Base-by-base conservation (phyloP, 2,329 filamentous ascomycete genomes). In the Huntiella decipiens region DNA sequence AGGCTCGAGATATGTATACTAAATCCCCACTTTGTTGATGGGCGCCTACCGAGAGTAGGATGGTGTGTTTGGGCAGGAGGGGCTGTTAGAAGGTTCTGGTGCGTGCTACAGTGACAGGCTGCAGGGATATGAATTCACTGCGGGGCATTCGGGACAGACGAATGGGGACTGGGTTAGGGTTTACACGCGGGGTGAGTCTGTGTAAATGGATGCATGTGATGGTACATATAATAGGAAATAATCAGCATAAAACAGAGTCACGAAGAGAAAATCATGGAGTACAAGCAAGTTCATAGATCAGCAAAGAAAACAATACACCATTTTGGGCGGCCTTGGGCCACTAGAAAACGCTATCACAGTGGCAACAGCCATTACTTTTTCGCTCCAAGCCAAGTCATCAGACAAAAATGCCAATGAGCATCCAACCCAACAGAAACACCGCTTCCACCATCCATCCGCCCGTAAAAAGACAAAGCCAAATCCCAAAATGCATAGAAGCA, bases 41-140 rank as follows among this genome's bases (percentile, higher is more conserved):
- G 22, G 22, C 22, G 22, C 22, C 22, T 28, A 28, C 22, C 22
- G 22, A 28, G 22, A 28, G 22, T 28, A 10, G 22, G 8, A 28
- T 28, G 22, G 6, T 28, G 22, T 28, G 22, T 28, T 28, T 28
- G 22, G 22, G 22, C 22, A 28, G 22, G 22, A 28, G 22, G 22
- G 35, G 35, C 35, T 37, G 35, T 37, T 37, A 16, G 37, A 38
- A 38, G 15, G 37, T 38, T 38, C 37, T 38, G 37, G 37, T 38
- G 13, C 19, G 37, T 38, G 37, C 37, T 38, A 38, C 15, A 38
- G 10, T 38, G 37, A 38, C 19, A 17, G 37, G 37, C 37, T 13
- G 8, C 19, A 17, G 37, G 15, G 19, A 8, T 19, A 38, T 11
- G 12, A 13, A 16, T 16, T 37, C 7, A 38, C 7, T 38, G 37